Percentiles rank a stretch among this genome's conserved stretches.
These are phyloP conservation scores for Neopestalotiopsis sp. DNA, from an alignment of 2,329 filamentous ascomycete species.

Conservation along the genomic window DNA sequence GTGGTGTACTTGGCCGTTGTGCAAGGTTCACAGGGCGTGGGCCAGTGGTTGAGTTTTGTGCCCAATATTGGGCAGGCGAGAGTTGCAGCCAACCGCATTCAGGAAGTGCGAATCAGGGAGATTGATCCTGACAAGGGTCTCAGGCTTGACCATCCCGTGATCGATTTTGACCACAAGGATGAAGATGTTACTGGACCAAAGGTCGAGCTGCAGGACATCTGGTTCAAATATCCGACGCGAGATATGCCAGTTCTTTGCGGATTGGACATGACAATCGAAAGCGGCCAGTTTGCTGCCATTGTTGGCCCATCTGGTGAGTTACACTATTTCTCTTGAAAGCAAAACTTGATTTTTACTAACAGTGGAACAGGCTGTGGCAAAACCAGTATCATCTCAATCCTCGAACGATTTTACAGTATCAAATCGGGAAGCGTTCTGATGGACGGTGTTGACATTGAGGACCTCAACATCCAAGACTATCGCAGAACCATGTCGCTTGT, in stretches of 20 bases:
- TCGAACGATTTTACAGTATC: constrained; percentile 73
- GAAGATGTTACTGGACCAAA: constrained; percentile 51
- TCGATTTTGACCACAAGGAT: constrained; percentile 49
- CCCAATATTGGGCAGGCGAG: constrained; percentile 66
- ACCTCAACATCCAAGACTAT: constrained; percentile 64
- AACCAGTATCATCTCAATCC: constrained; percentile 69
- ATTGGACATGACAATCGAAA: constrained; percentile 63
- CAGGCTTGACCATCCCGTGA: constrained; percentile 37
- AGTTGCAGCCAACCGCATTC: constrained; percentile 64
- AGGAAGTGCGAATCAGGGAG: constrained; percentile 49
- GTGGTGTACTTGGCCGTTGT: constrained; percentile 71
- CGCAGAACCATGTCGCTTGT: constrained; percentile 71
- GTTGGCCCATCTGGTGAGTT: constrained; percentile 67
- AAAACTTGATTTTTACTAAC: constrained; percentile 20
- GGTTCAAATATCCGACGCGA: constrained; percentile 66
- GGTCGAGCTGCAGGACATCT: constrained; percentile 60
- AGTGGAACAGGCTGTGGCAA: constrained; percentile 60
- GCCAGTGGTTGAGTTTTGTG: constrained; percentile 70
- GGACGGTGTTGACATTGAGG: constrained; percentile 63
- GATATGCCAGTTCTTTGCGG: constrained; percentile 62
- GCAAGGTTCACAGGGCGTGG: constrained; percentile 64
- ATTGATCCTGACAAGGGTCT: constrained; percentile 25
- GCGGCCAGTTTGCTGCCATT: constrained; percentile 72
- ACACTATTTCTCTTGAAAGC: neutral
- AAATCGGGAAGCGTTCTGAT: constrained; percentile 67